Conservation (phyloP, 2,329 filamentous ascomycete species). For the Aaosphaeria pasadenensis region DNA sequence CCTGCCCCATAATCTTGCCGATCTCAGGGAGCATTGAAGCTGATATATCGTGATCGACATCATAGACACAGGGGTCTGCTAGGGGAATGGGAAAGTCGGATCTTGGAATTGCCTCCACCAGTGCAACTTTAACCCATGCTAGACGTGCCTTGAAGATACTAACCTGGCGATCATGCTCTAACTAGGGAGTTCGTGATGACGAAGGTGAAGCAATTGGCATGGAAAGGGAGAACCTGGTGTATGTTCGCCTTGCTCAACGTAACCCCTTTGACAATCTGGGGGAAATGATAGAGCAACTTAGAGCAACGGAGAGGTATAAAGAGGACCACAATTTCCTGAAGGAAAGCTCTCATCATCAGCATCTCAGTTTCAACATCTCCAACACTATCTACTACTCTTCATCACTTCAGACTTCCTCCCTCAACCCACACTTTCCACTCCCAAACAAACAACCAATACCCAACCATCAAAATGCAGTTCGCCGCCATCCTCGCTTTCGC, state of each 20-base stretch:
- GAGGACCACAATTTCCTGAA: constrained; percentile 14
- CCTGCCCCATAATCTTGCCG: constrained; percentile 9
- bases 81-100: constrained; percentile 6
- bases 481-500: constrained; percentile 28
- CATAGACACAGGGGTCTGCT: constrained; percentile 4
- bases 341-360: constrained; percentile 20
- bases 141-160: neutral
- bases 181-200: constrained; percentile 20
- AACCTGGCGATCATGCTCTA: constrained; percentile 16
- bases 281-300: neutral
- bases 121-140: constrained; percentile 8
- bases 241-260: neutral
- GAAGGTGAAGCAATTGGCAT: constrained; percentile 8
- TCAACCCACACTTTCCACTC: constrained; percentile 4
- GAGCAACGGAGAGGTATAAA: constrained; percentile 26
- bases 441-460: constrained; percentile 6
- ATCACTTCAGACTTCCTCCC: neutral
- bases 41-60: constrained; percentile 30
- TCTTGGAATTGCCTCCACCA: constrained; percentile 8
- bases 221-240: constrained; percentile 1
- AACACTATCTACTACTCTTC: constrained; percentile 4
- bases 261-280: neutral
- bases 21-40: constrained; percentile 15
- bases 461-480: constrained; percentile 32
- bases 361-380: constrained; percentile 11